A percentile compares a stretch with the other conserved stretches of the same genome.
Conservation (phyloP, 2,329 filamentous ascomycete species). For the Geoglossum cookeanum region DNA sequence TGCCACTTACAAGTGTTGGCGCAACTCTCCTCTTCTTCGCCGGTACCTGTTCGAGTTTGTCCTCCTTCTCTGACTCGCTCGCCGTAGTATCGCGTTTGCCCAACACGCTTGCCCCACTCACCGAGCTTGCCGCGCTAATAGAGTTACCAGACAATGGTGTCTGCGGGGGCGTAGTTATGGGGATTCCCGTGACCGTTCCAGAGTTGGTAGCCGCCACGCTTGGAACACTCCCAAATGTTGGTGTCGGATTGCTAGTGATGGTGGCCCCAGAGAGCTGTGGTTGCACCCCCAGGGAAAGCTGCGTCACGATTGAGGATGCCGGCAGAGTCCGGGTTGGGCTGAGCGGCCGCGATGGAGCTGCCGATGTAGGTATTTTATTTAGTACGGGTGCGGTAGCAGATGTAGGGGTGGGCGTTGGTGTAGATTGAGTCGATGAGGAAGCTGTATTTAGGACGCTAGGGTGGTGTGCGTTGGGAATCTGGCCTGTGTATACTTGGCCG, state of each 20-base stretch:
- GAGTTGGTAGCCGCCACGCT: slow-evolving; percentile 57
- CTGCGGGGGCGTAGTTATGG: slow-evolving; percentile 76
- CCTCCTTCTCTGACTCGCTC: slow-evolving; percentile 27
- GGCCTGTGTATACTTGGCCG: slow-evolving; percentile 59
- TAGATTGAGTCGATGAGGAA: slow-evolving; percentile 39
- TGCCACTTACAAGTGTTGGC: slow-evolving; percentile 14
- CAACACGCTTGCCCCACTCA: slow-evolving; percentile 30
- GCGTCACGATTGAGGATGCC: slow-evolving; percentile 58
- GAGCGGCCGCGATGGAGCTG: slow-evolving; percentile 39
- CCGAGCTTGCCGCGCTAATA: slow-evolving; percentile 35
- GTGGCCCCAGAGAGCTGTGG: slow-evolving; percentile 16
- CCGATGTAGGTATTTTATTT: slow-evolving; percentile 34
- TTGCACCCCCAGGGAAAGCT: slow-evolving; percentile 28
- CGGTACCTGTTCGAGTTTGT: slow-evolving; percentile 14
- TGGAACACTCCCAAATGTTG: slow-evolving; percentile 60
- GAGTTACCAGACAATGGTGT: slow-evolving; percentile 41
- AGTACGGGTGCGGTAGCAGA: slow-evolving; percentile 37
- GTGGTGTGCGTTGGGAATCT: slow-evolving; percentile 27
- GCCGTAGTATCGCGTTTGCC: slow-evolving; percentile 28
- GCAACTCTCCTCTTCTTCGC: slow-evolving; percentile 17
- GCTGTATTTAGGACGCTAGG: slow-evolving; percentile 20
- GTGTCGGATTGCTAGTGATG: slow-evolving; percentile 57
- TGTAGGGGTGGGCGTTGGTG: slow-evolving; percentile 53
- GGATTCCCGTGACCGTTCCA: slow-evolving; percentile 33
- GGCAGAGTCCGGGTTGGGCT: slow-evolving; percentile 78